Base-by-base conservation (phyloP, 495 filamentous ascomycete genomes). In the Rhizodiscina lignyota region DNA sequence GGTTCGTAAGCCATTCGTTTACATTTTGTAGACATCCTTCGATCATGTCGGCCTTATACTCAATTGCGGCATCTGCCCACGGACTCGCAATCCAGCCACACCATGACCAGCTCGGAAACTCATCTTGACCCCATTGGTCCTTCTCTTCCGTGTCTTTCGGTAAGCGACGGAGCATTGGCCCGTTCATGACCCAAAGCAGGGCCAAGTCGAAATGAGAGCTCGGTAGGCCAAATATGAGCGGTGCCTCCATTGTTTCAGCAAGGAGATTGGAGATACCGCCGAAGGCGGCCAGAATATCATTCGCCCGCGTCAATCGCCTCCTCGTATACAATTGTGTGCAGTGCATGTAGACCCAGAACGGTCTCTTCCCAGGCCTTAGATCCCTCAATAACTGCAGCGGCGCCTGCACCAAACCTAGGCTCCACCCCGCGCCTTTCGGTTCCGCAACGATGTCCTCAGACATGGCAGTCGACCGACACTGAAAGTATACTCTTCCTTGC, bases 1-100 rank as follows among this genome's bases (percentile, higher is more conserved):
- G 55, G 18, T 47, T 32, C 15, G 32, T 32, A 5, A 56, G 43
- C 55, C 55, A 59, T 21, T 52, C 51, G 15, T 47, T 43, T 5
- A 55, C 29, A 37, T 57, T 46, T 2, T 20, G 18, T n/a, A 51
- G 15, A 28, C 38, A 40, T 5, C 45, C 55, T 2, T 32, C 39
- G 2, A 59, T 8, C 39, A 51, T 42, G 18, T 27, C 16, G 3
- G 24, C 18, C 19, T 39, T 29, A 35, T 55, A 59, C 11, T 42
- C 38, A 18, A 45, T 48, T 17, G 19, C 24, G 8, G 24, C 8
- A n/a, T n/a, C n/a, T n/a, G n/a, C n/a, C n/a, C n/a, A n/a, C n/a
- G n/a, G n/a, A n/a, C n/a, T n/a, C 13, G 24, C 24, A 27, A 8
- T 13, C 24, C 24, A 27, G 8, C 24, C 24, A 13, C 24, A 27